Evolutionary conservation across 805 yeast species (phyloP), one percentile per base, ranked within the genome.

Genomic region (Saccharomycopsis synnaedendra): DNA sequence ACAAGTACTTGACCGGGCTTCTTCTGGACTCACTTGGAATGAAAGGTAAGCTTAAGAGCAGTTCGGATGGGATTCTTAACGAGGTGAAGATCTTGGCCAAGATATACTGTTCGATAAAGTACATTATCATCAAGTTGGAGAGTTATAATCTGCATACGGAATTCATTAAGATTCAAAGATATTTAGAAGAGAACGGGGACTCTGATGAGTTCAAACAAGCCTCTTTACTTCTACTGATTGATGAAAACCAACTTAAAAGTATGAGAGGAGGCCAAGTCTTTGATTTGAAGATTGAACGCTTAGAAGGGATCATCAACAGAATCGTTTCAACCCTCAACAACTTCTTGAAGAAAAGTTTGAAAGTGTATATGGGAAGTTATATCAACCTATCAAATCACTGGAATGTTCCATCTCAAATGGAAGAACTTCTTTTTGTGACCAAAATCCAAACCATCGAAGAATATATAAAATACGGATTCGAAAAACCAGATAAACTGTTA

Each of bases 91-190:
- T 44, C 3, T 41, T 50, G 45, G 10, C 43, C 43, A 50, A 46
- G 29, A 43, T 50, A 3, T 50, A 50, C 39, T 50, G 53, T 39
- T 50, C 53, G 5, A 31, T 47, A 3, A 50, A 50, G 34, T 47
- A 43, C 32, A 38, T 50, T 5, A n/a, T 43, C 3, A 30, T 44
- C 10, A 50, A 45, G 36, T 39, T 50, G 11, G 47, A 50, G 33
- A 2, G 28, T 4, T 50, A 46, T 32, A 44, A 43, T 30, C 43
- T 45, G 7, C 38, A 50, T 29, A 27, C 35, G 8, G 53, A 50
- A 30, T 50, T 50, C 29, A 35, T 50, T 29, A 47, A 47, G 32
- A 32, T 50, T 3, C 39, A 10, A 5, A 40, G 41, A 30, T 47
- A 10, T 32, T 41, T 50, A 10, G 30, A 37, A 29, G 9, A 10